Evolutionary conservation across 2,329 filamentous ascomycete genomes (phyloP).

Genomic region (Acrocalymma vagum): DNA sequence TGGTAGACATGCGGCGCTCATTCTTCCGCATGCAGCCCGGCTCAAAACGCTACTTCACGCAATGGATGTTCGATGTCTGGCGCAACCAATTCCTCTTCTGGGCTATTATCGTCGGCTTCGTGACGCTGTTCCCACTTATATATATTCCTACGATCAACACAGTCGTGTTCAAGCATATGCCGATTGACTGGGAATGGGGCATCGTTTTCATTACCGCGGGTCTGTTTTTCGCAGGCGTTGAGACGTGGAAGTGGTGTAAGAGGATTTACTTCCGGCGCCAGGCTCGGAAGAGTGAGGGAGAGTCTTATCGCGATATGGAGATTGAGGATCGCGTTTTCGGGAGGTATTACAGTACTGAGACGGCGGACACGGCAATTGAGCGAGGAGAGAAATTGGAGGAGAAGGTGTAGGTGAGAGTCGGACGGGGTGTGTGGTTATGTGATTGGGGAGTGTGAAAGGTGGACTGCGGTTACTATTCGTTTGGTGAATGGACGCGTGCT

Average conservation of each 20-base stretch:
- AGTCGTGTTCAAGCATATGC: conserved; percentile 70
- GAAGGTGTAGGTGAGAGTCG: conserved; percentile 1
- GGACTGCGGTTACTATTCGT: no score
- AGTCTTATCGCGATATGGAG: conserved; percentile 21
- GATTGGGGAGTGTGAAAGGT: no score
- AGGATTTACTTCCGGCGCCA: conserved; percentile 51
- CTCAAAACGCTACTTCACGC: conserved; percentile 61
- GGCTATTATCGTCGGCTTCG: conserved; percentile 53
- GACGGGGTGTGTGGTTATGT: no score
- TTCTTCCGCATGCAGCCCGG: conserved; percentile 79
- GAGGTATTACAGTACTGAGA: conserved; percentile 19
- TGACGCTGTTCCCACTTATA: conserved; percentile 56
- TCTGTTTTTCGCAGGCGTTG: conserved; percentile 71
- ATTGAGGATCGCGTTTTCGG: conserved; percentile 27
- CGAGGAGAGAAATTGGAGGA: background rate
- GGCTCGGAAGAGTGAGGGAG: conserved; percentile 16
- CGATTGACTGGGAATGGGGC: conserved; percentile 75
- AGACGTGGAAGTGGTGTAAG: conserved; percentile 74
- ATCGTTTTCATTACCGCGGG: conserved; percentile 69
- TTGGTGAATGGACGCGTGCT: no score
- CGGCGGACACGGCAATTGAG: background rate
- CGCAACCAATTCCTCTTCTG: conserved; percentile 71
- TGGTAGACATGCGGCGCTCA: conserved; percentile 74
- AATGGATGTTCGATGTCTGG: conserved; percentile 75
- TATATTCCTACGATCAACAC: conserved; percentile 76